Percentiles rank a stretch among this genome's conserved stretches.
phyloP scores from a whole-genome alignment of 306 rosid species.

The Arachis stenosperma region DNA sequence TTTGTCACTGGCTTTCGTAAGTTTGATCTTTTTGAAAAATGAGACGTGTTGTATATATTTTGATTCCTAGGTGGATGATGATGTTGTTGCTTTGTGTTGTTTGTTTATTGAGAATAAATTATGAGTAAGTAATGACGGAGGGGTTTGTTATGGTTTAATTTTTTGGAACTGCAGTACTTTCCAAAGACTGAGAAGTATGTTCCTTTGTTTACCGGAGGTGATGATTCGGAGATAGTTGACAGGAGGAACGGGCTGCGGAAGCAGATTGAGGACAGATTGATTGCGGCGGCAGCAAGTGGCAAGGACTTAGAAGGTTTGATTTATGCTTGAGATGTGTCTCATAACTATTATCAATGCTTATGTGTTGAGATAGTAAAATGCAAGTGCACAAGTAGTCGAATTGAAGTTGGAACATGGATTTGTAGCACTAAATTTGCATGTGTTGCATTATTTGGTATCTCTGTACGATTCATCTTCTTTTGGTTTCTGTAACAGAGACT shows the following conservation, averaged over 20 bases:
- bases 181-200: slow-evolving; percentile 96
- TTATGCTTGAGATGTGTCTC: neutral
- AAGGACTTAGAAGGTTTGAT: slow-evolving; percentile 91
- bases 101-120: neutral
- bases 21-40: neutral
- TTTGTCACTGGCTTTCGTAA: neutral
- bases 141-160: slow-evolving; percentile 12
- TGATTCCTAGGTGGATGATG: neutral
- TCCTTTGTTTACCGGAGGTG: slow-evolving; percentile 79
- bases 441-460: neutral
- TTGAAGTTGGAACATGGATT: neutral
- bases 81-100: neutral
- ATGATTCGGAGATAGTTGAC: slow-evolving; percentile 65
- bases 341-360: too few species aligned
- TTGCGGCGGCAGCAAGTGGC: slow-evolving; percentile 88
- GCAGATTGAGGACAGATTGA: slow-evolving; percentile 80
- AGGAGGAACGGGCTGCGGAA: slow-evolving; percentile 74
- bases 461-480: slow-evolving; percentile 2
- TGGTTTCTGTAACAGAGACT: slow-evolving; percentile 62
- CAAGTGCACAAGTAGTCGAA: too few species aligned
- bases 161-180: slow-evolving; percentile 71
- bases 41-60: neutral
- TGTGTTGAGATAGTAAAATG: too few species aligned
- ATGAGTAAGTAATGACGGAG: neutral
- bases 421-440: neutral